Percentiles rank a stretch among this genome's conserved stretches.
phyloP scores from a whole-genome alignment of 1,284 basidiomycete species.

The Leucoagaricus sp. region DNA sequence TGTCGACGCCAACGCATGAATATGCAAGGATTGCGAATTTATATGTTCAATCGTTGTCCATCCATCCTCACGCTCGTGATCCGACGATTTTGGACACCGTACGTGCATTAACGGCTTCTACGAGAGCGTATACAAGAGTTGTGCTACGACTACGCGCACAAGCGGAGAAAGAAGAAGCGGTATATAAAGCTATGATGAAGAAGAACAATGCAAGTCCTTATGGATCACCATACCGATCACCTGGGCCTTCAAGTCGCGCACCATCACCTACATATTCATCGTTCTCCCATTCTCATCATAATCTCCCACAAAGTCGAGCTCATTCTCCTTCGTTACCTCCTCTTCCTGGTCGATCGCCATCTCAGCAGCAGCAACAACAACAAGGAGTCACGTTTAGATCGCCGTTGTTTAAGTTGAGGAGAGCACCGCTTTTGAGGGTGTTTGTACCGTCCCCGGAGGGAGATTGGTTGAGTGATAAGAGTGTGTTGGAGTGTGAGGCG shows the following conservation, averaged over 20 bases:
- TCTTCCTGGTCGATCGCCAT: not conserved
- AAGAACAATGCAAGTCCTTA: constrained; percentile 22
- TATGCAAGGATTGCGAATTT: constrained; percentile 59
- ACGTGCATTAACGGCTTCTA: constrained; percentile 52
- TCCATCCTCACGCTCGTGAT: constrained; percentile 42
- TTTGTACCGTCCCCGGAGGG: constrained; percentile 83
- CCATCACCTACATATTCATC: constrained; percentile 60
- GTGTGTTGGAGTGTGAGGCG: constrained; percentile 75
- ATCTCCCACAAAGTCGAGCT: not conserved
- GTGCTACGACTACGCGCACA: constrained; percentile 74
- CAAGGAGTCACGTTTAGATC: constrained; percentile 52
- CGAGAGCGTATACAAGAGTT: constrained; percentile 73
- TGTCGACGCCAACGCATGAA: constrained; percentile 71
- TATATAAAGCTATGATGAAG: constrained; percentile 19
- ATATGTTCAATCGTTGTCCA: constrained; percentile 48
- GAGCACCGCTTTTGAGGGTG: constrained; percentile 73
- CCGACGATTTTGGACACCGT: constrained; percentile 41
- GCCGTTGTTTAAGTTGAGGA: constrained; percentile 63
- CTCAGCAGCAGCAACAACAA: constrained; percentile 21
- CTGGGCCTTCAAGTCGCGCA: constrained; percentile 58
- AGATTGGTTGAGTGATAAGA: constrained; percentile 78
- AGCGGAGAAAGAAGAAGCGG: constrained; percentile 53
- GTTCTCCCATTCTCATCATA: constrained; percentile 37
- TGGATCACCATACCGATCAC: constrained; percentile 29
- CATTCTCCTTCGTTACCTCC: not conserved